Conservation (phyloP, 2,329 filamentous ascomycete genomes). For the Dactylella cylindrospora region DNA sequence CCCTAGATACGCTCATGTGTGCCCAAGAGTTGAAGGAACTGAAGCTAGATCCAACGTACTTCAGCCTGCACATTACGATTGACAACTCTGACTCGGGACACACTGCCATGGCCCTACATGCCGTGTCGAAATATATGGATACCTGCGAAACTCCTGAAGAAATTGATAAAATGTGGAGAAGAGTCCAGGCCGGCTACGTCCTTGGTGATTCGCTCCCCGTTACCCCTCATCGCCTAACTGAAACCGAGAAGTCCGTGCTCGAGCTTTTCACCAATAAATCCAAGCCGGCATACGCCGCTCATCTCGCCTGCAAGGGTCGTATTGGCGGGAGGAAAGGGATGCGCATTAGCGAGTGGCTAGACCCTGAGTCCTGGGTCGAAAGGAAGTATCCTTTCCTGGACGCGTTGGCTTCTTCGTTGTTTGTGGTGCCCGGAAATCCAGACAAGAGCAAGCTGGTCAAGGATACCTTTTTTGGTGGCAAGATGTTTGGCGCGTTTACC, state of each 20-base stretch:
- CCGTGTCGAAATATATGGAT: conserved; percentile 53
- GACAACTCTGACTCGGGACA: conserved; percentile 58
- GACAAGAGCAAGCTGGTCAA: conserved; percentile 53
- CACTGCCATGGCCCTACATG: conserved; percentile 55
- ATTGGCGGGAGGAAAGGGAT: conserved; percentile 51
- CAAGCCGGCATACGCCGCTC: conserved; percentile 53
- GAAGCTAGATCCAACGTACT: conserved; percentile 56
- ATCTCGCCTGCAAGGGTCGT: conserved; percentile 52
- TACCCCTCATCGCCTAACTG: conserved; percentile 4
- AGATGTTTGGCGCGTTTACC: conserved; percentile 59
- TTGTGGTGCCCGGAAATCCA: conserved; percentile 54
- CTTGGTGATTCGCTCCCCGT: conserved; percentile 49
- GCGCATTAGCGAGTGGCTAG: conserved; percentile 54
- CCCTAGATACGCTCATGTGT: conserved; percentile 53
- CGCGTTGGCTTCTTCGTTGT: conserved; percentile 52
- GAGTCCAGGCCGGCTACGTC: conserved; percentile 54
- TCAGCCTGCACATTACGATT: conserved; percentile 58
- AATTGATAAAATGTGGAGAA: conserved; percentile 50
- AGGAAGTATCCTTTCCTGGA: conserved; percentile 53
- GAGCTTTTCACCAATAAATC: conserved; percentile 52
- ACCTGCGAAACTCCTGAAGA: conserved; percentile 44
- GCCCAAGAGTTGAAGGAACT: conserved; percentile 56
- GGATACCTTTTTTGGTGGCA: conserved; percentile 56
- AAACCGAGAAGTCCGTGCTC: neutral
- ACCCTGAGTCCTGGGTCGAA: conserved; percentile 49